Evolutionary conservation across 805 yeast genomes (phyloP), one percentile per base, ranked within the genome.

Genomic region (Candida loeiensis): DNA sequence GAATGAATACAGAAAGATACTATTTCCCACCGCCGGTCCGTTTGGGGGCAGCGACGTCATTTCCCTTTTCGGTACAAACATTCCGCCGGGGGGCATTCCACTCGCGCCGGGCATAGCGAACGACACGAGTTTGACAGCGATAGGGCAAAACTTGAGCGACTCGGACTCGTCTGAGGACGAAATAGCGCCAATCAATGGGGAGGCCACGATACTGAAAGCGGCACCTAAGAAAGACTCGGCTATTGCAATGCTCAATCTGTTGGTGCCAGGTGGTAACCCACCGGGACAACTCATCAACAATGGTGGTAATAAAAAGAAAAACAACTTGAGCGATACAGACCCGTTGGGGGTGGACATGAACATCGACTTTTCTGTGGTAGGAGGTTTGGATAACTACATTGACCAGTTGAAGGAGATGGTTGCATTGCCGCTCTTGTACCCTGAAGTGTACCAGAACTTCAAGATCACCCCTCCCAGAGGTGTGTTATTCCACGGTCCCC

Each of bases 401-500:
- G 80, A 85, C 52, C 96, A 91, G 59, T 72, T 93, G 46, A 93
- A 93, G 54, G 99, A 93, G 63, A 93, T 93, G 99, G 95, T 93
- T 4, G 87, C 95, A 1, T 66, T 93, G 41, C 99, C 99, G 0
- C 67, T 93, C 47, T 64, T 90, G 40, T 93, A 93, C 51, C 99
- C 99, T 1, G 99, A 93, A 58, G 75, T 93, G 7, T 93, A 91
- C 56, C 85, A 88, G 48, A 80, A 81, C 57, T 93, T 93, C 55
- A 82, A 80, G 42, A 88, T 91, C 25, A 87, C 96, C 0, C 98
- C 99, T 1, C 99, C 99, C 14, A 71, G 99, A 48, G 99, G 99
- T 46, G 99, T 93, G 1, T 63, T 93, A 40, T 93, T 93, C 64
- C 99, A 93, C 62, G 99, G 99, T 34, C 99, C 99, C 4, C 99